Percentiles rank a stretch among this genome's conserved stretches.
phyloP scores from a whole-genome alignment of 1,139 yeast species.

The Suzukiozyma palmioleophila region DNA sequence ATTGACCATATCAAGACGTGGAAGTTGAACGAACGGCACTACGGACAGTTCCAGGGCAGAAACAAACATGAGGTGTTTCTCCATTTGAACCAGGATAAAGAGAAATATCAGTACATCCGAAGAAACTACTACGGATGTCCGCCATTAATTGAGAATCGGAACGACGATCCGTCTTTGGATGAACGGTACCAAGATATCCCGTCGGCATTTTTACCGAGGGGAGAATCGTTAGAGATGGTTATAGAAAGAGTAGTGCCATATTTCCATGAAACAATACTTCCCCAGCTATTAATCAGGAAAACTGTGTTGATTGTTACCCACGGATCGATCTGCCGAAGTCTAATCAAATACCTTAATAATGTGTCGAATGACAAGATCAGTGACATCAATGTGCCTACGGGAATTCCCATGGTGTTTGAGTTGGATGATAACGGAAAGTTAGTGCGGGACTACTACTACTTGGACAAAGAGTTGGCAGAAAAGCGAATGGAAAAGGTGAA shows the following conservation, averaged over 20 bases:
- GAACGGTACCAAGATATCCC: slow-evolving; percentile 35
- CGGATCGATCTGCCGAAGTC: slow-evolving; percentile 70
- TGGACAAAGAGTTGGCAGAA: slow-evolving; percentile 68
- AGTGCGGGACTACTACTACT: slow-evolving; percentile 46
- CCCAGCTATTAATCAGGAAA: slow-evolving; percentile 28
- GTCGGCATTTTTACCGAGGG: slow-evolving; percentile 42
- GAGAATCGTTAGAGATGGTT: slow-evolving; percentile 69
- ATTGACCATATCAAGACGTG: slow-evolving; percentile 53
- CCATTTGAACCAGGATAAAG: slow-evolving; percentile 47
- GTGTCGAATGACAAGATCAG: slow-evolving; percentile 63
- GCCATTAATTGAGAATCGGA: slow-evolving; percentile 35
- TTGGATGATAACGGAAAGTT: slow-evolving; percentile 42
- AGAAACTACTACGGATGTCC: slow-evolving; percentile 69
- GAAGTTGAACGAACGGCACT: slow-evolving; percentile 77
- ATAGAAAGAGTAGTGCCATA: slow-evolving; percentile 58
- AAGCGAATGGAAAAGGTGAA: slow-evolving; percentile 62
- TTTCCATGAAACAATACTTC: slow-evolving; percentile 38
- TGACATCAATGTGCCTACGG: slow-evolving; percentile 70
- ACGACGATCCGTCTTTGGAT: slow-evolving; percentile 38
- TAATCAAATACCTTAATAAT: slow-evolving; percentile 53
- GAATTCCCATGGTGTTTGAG: slow-evolving; percentile 65
- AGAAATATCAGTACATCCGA: slow-evolving; percentile 50
- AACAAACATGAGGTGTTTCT: slow-evolving; percentile 50
- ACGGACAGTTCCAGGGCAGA: slow-evolving; percentile 73
- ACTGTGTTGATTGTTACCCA: slow-evolving; percentile 66